These are phyloP conservation scores for Dendrothele bispora DNA, from an alignment of 768 basidiomycete species.

Conservation along the genomic window DNA sequence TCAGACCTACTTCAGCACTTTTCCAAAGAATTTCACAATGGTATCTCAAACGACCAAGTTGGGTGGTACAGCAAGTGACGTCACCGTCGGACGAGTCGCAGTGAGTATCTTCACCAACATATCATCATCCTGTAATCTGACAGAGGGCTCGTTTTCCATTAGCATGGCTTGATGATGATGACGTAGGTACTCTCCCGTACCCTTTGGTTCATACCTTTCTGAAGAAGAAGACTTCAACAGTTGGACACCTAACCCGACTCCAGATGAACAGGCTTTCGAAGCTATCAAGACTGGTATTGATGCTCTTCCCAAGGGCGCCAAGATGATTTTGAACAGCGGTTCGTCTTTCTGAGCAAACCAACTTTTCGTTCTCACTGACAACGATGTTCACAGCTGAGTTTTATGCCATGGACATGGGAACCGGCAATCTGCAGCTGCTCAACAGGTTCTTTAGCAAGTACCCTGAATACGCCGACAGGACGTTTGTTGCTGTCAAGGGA, in stretches of 20 bases:
- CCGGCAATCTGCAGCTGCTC: conserved; percentile 52
- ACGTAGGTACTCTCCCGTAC: conserved; percentile 39
- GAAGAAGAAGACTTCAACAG: conserved; percentile 12
- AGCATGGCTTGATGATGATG: conserved; percentile 58
- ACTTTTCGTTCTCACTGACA: neutral
- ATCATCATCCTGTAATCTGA: neutral
- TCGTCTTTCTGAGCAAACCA: conserved; percentile 3
- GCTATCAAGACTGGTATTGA: conserved; percentile 55
- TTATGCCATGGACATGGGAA: conserved; percentile 44
- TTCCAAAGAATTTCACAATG: too few relatives aligned
- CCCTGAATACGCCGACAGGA: conserved; percentile 31
- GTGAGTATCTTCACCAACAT: conserved; percentile 32
- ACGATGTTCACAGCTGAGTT: conserved; percentile 45
- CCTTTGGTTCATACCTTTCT: too few relatives aligned
- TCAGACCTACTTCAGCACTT: too few relatives aligned
- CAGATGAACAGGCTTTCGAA: conserved; percentile 61
- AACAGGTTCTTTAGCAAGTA: conserved; percentile 47
- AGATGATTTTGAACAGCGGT: conserved; percentile 54
- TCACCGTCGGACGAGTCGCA: conserved; percentile 38
- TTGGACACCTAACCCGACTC: conserved; percentile 43
- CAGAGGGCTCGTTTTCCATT: neutral
- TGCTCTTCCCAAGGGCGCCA: conserved; percentile 38
- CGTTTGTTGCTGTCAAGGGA: conserved; percentile 35
- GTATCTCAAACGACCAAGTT: conserved; percentile 27
- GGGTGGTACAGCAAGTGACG: conserved; percentile 35